These are phyloP conservation scores for Mangifera indica DNA, from an alignment of 345 rosid species.

Conservation along the genomic window DNA sequence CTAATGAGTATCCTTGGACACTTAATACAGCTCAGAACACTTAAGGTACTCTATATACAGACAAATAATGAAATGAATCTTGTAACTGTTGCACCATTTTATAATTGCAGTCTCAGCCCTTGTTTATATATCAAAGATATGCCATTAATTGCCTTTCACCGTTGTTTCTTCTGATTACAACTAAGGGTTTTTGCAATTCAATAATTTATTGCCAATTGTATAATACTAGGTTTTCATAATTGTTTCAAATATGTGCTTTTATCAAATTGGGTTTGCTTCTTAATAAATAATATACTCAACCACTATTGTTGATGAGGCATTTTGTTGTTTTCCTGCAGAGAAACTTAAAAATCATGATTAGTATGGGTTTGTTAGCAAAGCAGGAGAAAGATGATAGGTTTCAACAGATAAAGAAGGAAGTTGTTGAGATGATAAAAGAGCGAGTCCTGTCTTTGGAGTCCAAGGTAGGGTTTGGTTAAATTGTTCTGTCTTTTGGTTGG, in stretches of 20 bases:
- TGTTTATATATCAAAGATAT: background rate
- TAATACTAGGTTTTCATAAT: background rate
- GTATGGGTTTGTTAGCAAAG: slow-evolving; percentile 55
- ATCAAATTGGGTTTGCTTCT: background rate
- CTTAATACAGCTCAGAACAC: slow-evolving; percentile 82
- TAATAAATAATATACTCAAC: background rate
- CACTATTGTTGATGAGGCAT: slow-evolving; percentile 3
- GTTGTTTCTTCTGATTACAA: background rate
- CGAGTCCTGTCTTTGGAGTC: slow-evolving; percentile 51
- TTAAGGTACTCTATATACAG: slow-evolving; percentile 57
- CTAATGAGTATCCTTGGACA: slow-evolving; percentile 91
- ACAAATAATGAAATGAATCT: background rate
- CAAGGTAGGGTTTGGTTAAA: slow-evolving; percentile 42
- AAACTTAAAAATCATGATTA: slow-evolving; percentile 83
- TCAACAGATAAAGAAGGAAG: slow-evolving; percentile 78
- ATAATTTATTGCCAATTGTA: slow-evolving; percentile 4
- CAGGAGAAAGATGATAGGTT: slow-evolving; percentile 84
- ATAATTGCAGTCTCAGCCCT: slow-evolving; percentile 4
- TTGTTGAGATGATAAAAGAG: slow-evolving; percentile 67
- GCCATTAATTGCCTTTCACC: background rate
- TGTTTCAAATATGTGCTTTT: background rate
- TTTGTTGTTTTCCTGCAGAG: slow-evolving; percentile 51
- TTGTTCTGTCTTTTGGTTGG: slow-evolving; percentile 10
- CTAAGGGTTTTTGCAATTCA: background rate
- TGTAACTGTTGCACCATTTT: background rate